A percentile compares a stretch with the other conserved stretches of the same genome.
Conservation (phyloP, 228 moss, liverwort and hornwort species). For the Sphagnum fallax region DNA sequence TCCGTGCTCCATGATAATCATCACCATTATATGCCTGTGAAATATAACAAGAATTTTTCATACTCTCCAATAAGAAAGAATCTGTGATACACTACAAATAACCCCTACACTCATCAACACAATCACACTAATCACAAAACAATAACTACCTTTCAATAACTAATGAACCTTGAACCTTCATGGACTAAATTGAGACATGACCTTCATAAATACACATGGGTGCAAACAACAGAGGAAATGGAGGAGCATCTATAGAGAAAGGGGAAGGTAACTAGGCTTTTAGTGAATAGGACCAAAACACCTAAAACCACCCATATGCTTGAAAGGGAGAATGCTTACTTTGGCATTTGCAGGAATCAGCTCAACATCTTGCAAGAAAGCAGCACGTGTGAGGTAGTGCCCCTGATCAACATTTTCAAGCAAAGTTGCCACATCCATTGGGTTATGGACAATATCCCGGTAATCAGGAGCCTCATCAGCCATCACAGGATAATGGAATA, state of each 20-base stretch:
- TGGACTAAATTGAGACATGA: too few species aligned
- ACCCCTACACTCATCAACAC: background rate
- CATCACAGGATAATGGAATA: constrained; percentile 76
- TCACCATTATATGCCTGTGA: constrained; percentile 76
- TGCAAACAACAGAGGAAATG: too few species aligned
- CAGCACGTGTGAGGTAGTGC: constrained; percentile 23
- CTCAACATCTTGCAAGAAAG: constrained; percentile 71
- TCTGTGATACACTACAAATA: background rate
- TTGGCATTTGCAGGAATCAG: constrained; percentile 73
- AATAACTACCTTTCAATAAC: too few species aligned
- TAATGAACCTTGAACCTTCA: too few species aligned
- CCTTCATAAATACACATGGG: too few species aligned
- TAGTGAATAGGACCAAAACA: background rate
- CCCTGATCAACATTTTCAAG: constrained; percentile 72
- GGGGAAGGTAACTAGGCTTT: background rate
- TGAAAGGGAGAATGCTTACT: constrained; percentile 10
- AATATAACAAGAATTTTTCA: background rate
- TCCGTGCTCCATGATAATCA: constrained; percentile 76
- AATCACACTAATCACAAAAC: too few species aligned
- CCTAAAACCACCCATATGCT: background rate
- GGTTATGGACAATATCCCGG: constrained; percentile 61
- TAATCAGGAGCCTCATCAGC: constrained; percentile 83
- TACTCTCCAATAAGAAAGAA: background rate
- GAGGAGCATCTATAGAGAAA: background rate
- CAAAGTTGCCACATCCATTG: constrained; percentile 82